phyloP scores from a whole-genome alignment of 176 grass and related monocot genomes.

The Coix lacrymajobi region DNA sequence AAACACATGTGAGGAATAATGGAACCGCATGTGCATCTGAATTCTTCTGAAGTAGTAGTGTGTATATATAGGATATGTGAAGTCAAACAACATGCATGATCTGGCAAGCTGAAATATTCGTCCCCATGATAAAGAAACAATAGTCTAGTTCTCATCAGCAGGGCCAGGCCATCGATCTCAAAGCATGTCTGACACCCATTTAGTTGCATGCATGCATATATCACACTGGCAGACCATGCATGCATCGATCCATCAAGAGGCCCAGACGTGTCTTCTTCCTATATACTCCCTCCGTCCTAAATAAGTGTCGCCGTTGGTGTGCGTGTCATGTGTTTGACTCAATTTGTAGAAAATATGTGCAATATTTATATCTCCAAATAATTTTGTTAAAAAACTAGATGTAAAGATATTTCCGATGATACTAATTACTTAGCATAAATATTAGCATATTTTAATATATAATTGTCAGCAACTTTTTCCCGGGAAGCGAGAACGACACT shows the following conservation, averaged over 20 bases:
- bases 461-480: no score
- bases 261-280: conserved; percentile 11
- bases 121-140: background rate
- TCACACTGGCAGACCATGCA: background rate
- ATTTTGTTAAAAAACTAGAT: no score
- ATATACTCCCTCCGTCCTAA: no score
- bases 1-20: conserved; percentile 14
- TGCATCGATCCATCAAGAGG: background rate
- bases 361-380: no score
- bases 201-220: background rate
- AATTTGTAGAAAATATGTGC: no score
- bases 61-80: background rate
- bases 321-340: no score
- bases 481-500: no score
- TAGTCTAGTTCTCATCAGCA: background rate
- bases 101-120: background rate
- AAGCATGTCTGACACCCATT: conserved; percentile 12
- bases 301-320: no score
- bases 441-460: no score
- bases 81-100: conserved; percentile 29
- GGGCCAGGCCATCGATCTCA: background rate
- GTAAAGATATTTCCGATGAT: no score
- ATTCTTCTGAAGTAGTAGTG: no score
- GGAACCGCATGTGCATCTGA: background rate
- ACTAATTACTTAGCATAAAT: no score